Base-by-base conservation (phyloP, 225 moss, liverwort and hornwort species). In the Bryum argenteum region DNA sequence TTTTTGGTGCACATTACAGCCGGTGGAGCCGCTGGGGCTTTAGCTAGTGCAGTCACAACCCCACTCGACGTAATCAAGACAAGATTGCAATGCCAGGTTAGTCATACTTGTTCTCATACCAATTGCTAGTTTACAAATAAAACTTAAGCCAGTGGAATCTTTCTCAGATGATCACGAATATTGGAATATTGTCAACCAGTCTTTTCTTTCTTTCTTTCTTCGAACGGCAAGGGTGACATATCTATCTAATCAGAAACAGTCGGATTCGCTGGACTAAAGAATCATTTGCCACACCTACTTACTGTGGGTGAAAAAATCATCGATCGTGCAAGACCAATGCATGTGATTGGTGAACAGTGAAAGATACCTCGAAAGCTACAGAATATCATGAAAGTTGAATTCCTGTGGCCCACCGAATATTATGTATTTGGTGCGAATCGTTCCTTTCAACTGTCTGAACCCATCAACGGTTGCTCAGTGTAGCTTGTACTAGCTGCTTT, bases 41-140 rank as follows among this genome's bases (percentile, higher is more conserved):
- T 97, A 48, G 97, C 97, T 38, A 97, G 97, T 70, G 97, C 94
- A 51, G 91, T 96, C 33, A 96, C 96, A 33, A 96, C 93, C 22
- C 96, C 96, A 10, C 72, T 96, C 50, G 96, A 96, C 73, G 93
- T 96, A 17, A 80, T 93, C 67, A 96, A 93, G 78, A 96, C 96
- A 62, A 89, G 96, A 79, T 81, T 96, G 79, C 96, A 96, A 79
- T 85, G 91, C 79, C 95, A 96, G 89, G 95, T 91, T 65, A 74
- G 64, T 68, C 45, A 33, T n/a, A 33, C 7, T 33, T 6, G 3
- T 33, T 33, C 33, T 33, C 33, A 33, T 33, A 33, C 33, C 33
- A 4, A 2, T 33, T 33, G 33, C 33, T 33, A 33, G 7, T n/a
- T n/a, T n/a, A 33, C 33, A 5, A 33, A 33, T 3, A 28, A 33